phyloP scores from a whole-genome alignment of 768 basidiomycete species.

The Ramaria sp. region DNA sequence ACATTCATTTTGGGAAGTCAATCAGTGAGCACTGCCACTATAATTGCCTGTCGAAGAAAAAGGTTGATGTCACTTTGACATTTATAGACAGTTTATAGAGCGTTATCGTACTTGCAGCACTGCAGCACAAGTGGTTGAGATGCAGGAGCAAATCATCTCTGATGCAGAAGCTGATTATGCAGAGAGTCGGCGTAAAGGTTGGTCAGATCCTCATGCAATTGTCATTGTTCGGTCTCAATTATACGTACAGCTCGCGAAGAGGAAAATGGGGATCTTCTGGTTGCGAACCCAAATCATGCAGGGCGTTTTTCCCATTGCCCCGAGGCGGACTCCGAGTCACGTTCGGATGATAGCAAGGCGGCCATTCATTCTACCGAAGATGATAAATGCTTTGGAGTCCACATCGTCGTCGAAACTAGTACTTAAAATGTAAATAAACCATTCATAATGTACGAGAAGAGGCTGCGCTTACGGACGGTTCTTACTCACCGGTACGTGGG shows the following conservation, averaged over 20 bases:
- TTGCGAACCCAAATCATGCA: slow-evolving; percentile 59
- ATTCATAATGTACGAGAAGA: too few relatives aligned
- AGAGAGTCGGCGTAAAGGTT: slow-evolving; percentile 36
- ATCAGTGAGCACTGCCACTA: slow-evolving; percentile 31
- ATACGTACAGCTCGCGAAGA: slow-evolving; percentile 13
- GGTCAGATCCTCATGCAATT: background rate
- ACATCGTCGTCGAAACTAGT: too few relatives aligned
- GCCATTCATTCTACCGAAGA: background rate
- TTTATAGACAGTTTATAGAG: slow-evolving; percentile 48
- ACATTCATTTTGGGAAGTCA: slow-evolving; percentile 76
- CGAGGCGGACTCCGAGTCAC: background rate
- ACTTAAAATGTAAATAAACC: too few relatives aligned
- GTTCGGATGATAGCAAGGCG: background rate
- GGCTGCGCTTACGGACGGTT: too few relatives aligned
- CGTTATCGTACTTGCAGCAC: slow-evolving; percentile 65
- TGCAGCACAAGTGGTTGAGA: slow-evolving; percentile 42
- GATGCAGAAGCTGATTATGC: slow-evolving; percentile 57
- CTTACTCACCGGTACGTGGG: too few relatives aligned
- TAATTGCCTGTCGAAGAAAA: too few relatives aligned
- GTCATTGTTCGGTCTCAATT: background rate
- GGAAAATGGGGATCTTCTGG: slow-evolving; percentile 49
- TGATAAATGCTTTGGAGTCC: background rate
- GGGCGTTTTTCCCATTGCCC: background rate
- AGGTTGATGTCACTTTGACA: background rate
- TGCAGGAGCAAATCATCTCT: slow-evolving; percentile 59